These are phyloP conservation scores for Gloeophyllum trabeum DNA, from an alignment of 768 basidiomycete genomes.

Conservation along the genomic window DNA sequence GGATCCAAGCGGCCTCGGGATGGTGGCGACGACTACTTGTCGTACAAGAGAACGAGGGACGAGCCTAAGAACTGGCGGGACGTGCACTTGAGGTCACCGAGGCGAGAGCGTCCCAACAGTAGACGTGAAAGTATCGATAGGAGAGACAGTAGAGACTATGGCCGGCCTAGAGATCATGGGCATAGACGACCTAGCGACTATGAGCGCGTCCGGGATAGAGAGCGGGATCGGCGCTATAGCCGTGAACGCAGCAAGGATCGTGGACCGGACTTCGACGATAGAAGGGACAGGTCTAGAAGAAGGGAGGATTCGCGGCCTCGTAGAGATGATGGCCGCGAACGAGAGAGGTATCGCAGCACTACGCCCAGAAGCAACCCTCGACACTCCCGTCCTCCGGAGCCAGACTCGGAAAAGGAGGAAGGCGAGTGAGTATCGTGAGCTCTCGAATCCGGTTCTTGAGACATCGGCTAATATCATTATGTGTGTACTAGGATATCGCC, in stretches of 20 bases:
- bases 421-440: conserved; percentile 75
- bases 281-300: conserved; percentile 2
- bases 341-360: conserved; percentile 15
- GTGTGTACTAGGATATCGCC: conserved; percentile 72
- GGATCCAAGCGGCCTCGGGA: conserved; percentile 77
- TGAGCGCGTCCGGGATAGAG: conserved; percentile 13
- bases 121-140: conserved; percentile 28
- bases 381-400: conserved; percentile 7
- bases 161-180: conserved; percentile 25
- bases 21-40: conserved; percentile 28
- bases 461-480: not conserved
- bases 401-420: conserved; percentile 69
- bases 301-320: conserved; percentile 13
- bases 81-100: conserved; percentile 37
- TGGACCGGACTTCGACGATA: conserved; percentile 7
- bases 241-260: conserved; percentile 16
- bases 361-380: conserved; percentile 6
- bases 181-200: conserved; percentile 19
- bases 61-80: conserved; percentile 63
- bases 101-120: conserved; percentile 14
- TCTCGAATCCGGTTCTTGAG: not conserved
- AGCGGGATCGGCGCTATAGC: conserved; percentile 24
- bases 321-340: conserved; percentile 19
- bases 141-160: conserved; percentile 15
- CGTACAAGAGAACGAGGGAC: conserved; percentile 42